Conservation (phyloP, 2,329 filamentous ascomycete genomes). For the Colletotrichum brevisporum region DNA sequence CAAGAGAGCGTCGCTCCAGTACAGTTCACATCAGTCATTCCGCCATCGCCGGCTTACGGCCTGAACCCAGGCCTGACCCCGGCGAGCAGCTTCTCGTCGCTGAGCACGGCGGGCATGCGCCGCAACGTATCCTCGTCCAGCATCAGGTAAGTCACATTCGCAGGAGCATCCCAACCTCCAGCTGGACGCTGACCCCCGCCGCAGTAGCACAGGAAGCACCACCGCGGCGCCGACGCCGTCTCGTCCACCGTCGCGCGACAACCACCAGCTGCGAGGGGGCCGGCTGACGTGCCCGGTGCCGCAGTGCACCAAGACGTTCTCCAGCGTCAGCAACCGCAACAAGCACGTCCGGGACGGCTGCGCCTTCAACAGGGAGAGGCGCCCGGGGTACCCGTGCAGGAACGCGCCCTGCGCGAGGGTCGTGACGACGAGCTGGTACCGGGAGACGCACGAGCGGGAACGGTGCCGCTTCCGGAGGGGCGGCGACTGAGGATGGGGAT, state of each 20-base stretch:
- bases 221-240: conserved; percentile 1
- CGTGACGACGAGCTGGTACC: conserved; percentile 49
- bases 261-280: conserved; percentile 10
- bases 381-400: conserved; percentile 44
- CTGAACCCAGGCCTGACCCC: conserved; percentile 21
- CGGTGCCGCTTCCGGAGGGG: conserved; percentile 44
- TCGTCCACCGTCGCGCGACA: conserved; percentile 13
- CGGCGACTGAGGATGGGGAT: not conserved
- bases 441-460: conserved; percentile 45
- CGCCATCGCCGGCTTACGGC: conserved; percentile 1
- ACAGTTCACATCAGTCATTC: not conserved
- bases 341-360: conserved; percentile 51
- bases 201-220: conserved; percentile 18
- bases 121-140: conserved; percentile 30
- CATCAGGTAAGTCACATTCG: conserved; percentile 12
- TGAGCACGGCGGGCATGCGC: conserved; percentile 20
- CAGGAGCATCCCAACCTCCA: too few species aligned
- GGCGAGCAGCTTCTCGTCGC: conserved; percentile 30
- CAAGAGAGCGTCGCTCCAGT: not conserved
- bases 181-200: not conserved
- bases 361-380: conserved; percentile 42
- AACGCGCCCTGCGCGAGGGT: conserved; percentile 45
- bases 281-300: conserved; percentile 41
- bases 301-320: conserved; percentile 48
- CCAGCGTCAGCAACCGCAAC: conserved; percentile 49